Percentiles rank a stretch among this genome's conserved stretches.
These are phyloP conservation scores for Cyclocybe cylindracea DNA, from an alignment of 768 basidiomycete species.

Conservation along the genomic window DNA sequence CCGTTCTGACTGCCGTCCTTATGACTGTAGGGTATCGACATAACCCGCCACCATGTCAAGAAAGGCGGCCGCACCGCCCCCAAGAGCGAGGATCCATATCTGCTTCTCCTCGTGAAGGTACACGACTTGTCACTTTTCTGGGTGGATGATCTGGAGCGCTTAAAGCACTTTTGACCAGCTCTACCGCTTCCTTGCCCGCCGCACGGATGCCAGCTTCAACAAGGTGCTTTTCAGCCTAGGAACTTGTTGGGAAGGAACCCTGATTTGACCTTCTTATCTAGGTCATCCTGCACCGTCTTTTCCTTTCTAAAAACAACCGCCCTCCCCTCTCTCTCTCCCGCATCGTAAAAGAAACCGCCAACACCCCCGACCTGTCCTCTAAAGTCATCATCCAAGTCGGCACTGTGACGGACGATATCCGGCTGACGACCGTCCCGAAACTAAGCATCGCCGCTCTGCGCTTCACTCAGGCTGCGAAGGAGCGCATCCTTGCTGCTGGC, in stretches of 20 bases:
- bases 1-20: slow-evolving; percentile 12
- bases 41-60: slow-evolving; percentile 97
- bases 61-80: slow-evolving; percentile 93
- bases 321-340: slow-evolving; percentile 94
- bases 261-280: slow-evolving; percentile 27
- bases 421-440: slow-evolving; percentile 84
- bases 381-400: slow-evolving; percentile 91
- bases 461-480: slow-evolving; percentile 91
- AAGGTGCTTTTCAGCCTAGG: slow-evolving; percentile 51
- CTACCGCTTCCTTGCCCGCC: slow-evolving; percentile 97
- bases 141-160: not conserved
- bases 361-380: slow-evolving; percentile 62
- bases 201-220: slow-evolving; percentile 96
- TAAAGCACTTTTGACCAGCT: slow-evolving; percentile 52
- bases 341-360: slow-evolving; percentile 80
- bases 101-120: slow-evolving; percentile 97
- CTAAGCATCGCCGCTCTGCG: slow-evolving; percentile 91
- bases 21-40: slow-evolving; percentile 83
- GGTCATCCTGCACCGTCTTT: slow-evolving; percentile 95
- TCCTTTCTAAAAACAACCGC: slow-evolving; percentile 96
- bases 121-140: slow-evolving; percentile 3
- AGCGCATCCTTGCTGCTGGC: slow-evolving; percentile 93
- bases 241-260: not conserved
- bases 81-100: slow-evolving; percentile 99
- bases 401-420: slow-evolving; percentile 94